Evolutionary conservation across 345 rosid genomes (phyloP).

Genomic region (Sisymbrium altissimum): DNA sequence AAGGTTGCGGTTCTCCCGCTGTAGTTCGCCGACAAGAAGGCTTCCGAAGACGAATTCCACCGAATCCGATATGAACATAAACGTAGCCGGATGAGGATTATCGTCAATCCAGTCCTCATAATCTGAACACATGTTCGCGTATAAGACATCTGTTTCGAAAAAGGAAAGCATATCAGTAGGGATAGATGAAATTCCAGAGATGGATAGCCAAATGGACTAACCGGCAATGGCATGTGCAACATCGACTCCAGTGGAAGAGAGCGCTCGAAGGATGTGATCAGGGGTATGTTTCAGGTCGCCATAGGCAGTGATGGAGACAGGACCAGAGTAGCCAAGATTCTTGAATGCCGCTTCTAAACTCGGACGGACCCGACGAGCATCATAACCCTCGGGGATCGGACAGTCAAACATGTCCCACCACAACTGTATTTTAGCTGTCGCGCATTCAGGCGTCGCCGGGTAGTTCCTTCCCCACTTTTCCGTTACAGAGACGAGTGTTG

Average conservation of each 20-base stretch:
- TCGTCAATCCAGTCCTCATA: background rate
- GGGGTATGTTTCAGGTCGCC: background rate
- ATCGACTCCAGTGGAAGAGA: background rate
- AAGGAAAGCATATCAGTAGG: background rate
- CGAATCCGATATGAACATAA: background rate
- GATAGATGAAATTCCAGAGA: background rate
- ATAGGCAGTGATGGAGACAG: background rate
- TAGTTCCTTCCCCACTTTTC: background rate
- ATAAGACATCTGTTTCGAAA: background rate
- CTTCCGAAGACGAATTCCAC: no score
- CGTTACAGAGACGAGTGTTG: background rate
- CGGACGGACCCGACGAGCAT: background rate
- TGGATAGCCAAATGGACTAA: background rate
- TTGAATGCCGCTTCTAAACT: background rate
- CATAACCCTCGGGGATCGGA: background rate
- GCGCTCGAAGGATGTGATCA: background rate
- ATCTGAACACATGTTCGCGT: background rate
- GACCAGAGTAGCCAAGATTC: background rate
- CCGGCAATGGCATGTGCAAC: background rate
- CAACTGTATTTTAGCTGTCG: background rate
- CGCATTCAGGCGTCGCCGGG: background rate
- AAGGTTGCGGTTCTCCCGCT: background rate
- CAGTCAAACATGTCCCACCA: background rate
- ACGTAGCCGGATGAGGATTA: constrained; percentile 8
- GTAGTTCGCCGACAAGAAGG: no score